Conservation (phyloP, 2,329 filamentous ascomycete species). For the Orbilia blumenaviensis region DNA sequence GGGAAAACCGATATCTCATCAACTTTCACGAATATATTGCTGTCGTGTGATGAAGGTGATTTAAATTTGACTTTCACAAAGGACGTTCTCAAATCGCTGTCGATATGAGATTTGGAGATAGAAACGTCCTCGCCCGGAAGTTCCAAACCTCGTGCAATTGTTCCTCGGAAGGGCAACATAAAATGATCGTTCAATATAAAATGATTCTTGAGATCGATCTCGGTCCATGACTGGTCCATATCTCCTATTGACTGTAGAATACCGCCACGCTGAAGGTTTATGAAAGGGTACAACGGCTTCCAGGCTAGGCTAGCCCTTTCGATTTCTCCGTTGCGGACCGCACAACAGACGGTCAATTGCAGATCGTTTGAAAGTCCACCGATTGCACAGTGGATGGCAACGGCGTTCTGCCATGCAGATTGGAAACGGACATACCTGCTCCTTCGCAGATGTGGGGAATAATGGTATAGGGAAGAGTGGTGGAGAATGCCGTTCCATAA, state of each 20-base stretch:
- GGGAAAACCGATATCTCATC: not conserved
- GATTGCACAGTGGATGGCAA: not conserved
- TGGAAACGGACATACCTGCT: constrained; percentile 1
- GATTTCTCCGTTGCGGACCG: not conserved
- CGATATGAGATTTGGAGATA: not conserved
- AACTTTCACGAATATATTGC: too few species aligned
- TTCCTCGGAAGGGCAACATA: not conserved
- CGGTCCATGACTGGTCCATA: not conserved
- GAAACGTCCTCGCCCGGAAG: not conserved
- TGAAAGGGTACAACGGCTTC: not conserved
- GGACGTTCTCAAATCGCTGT: constrained; percentile 6
- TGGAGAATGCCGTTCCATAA: not conserved
- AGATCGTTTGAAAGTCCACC: not conserved
- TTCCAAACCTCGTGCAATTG: not conserved
- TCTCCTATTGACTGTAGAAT: not conserved
- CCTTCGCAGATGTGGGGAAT: not conserved
- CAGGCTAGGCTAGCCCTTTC: not conserved
- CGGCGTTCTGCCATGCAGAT: not conserved
- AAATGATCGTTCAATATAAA: not conserved
- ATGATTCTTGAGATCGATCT: not conserved
- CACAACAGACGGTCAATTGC: not conserved
- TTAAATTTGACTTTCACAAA: not conserved
- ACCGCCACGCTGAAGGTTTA: not conserved
- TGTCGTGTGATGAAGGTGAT: too few species aligned
- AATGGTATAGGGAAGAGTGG: too few species aligned